A percentile compares a stretch with the other conserved stretches of the same genome.
Evolutionary conservation across 164 flowering plant genomes (phyloP).

Genomic region (Nymphaea colorata): DNA sequence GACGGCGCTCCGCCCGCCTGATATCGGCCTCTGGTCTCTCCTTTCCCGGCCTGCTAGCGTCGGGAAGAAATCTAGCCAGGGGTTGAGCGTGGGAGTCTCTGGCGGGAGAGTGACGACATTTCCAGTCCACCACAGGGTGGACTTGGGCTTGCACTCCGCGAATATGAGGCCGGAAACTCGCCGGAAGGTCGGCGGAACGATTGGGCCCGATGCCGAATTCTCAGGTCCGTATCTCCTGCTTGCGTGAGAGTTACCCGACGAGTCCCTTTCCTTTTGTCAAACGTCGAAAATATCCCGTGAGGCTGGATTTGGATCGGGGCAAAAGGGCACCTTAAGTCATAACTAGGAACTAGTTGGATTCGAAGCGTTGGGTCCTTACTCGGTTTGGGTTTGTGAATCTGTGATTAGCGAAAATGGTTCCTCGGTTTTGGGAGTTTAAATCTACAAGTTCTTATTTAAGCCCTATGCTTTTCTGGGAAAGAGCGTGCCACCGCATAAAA

Average conservation of each 20-base stretch:
- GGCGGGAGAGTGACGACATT: neutral
- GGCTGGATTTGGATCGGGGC: neutral
- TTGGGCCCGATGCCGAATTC: constrained; percentile 25
- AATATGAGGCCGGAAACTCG: neutral
- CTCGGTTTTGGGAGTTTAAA: too few species aligned
- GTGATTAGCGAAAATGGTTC: too few species aligned
- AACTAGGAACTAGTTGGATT: neutral
- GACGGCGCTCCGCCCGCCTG: neutral
- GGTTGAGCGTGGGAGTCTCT: neutral
- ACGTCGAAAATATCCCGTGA: neutral
- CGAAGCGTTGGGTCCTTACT: too few species aligned
- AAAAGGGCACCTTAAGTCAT: neutral
- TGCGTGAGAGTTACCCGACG: too few species aligned
- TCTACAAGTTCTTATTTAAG: too few species aligned
- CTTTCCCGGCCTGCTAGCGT: neutral
- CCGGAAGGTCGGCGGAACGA: constrained; percentile 10
- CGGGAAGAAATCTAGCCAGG: neutral
- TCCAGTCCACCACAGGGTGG: neutral
- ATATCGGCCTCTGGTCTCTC: neutral
- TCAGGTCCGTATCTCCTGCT: constrained; percentile 15
- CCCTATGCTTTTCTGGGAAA: too few species aligned
- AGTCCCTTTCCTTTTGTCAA: too few species aligned
- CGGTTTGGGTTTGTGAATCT: too few species aligned
- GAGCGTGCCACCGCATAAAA: too few species aligned
- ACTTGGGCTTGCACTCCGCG: neutral